phyloP scores from a whole-genome alignment of 1,284 basidiomycete species.

The Ustanciosporium gigantosporum region DNA sequence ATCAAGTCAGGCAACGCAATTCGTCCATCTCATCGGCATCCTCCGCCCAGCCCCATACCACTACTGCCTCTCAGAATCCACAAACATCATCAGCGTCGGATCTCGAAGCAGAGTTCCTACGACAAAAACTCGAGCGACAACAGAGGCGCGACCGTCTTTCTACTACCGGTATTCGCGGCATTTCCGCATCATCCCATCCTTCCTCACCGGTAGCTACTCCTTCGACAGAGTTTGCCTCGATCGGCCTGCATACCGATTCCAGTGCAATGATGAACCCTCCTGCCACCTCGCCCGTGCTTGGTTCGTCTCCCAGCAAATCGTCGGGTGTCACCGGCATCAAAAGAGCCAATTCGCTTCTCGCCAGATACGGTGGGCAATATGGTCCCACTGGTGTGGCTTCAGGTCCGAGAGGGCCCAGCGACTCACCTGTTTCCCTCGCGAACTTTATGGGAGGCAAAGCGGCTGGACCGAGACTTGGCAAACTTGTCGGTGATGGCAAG shows the following conservation, averaged over 20 bases:
- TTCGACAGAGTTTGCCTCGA: conserved; percentile 6
- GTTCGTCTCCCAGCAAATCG: conserved; percentile 27
- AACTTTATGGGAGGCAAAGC: conserved; percentile 59
- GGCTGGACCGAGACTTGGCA: conserved; percentile 54
- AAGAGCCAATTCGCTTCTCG: conserved; percentile 44
- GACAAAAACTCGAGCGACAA: conserved; percentile 29
- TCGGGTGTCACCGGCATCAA: conserved; percentile 26
- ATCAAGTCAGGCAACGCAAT: conserved; percentile 33
- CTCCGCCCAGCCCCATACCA: neutral
- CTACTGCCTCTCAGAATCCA: neutral
- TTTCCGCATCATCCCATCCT: conserved; percentile 14
- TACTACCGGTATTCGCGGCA: conserved; percentile 28
- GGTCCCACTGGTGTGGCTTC: conserved; percentile 57
- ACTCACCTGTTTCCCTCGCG: conserved; percentile 53
- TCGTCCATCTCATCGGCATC: conserved; percentile 5
- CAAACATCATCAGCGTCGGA: conserved; percentile 7
- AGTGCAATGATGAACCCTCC: too few relatives aligned
- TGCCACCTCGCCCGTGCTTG: conserved; percentile 18
- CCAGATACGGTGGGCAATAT: conserved; percentile 54
- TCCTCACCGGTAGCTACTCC: conserved; percentile 25
- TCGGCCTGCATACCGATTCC: conserved; percentile 18
- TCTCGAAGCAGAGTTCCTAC: conserved; percentile 28
- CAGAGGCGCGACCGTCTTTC: conserved; percentile 27
- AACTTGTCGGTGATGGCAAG: conserved; percentile 54
- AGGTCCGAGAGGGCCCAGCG: conserved; percentile 17